Percentiles rank a stretch among this genome's conserved stretches.
Evolutionary conservation across 139 green algal genomes (phyloP).

Genomic region (Marvania coccoides): DNA sequence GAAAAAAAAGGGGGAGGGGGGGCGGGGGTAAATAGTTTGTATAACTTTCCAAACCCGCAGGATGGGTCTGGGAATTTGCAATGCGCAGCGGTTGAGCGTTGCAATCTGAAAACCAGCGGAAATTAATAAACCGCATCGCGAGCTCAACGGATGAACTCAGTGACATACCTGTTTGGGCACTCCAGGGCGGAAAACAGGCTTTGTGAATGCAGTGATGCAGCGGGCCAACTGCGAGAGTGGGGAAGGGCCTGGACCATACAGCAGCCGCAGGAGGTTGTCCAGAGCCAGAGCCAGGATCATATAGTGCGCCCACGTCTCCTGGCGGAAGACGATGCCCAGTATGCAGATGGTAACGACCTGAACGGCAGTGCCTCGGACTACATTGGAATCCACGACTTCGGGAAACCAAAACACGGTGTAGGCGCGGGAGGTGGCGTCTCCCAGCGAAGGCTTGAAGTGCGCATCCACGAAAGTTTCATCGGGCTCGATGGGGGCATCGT

Average conservation of each 20-base stretch:
- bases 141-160: too few relatives aligned
- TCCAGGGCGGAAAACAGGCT: not conserved
- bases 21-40: too few relatives aligned
- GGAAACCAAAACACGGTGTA: conserved; percentile 13
- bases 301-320: not conserved
- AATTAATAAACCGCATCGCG: too few relatives aligned
- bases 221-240: not conserved
- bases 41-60: too few relatives aligned
- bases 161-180: conserved; percentile 12
- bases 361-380: conserved; percentile 4
- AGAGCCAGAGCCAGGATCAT: not conserved
- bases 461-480: not conserved
- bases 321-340: conserved; percentile 3
- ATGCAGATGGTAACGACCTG: conserved; percentile 1
- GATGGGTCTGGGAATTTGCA: too few relatives aligned
- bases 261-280: conserved; percentile 4
- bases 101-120: too few relatives aligned
- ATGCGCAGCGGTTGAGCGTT: too few relatives aligned
- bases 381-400: not conserved
- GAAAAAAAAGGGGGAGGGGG: too few relatives aligned
- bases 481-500: not conserved
- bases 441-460: not conserved
- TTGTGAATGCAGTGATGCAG: not conserved
- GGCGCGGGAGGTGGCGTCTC: not conserved
- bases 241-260: not conserved